Evolutionary conservation across 345 rosid species (phyloP).

Genomic region (Psidium guajava): DNA sequence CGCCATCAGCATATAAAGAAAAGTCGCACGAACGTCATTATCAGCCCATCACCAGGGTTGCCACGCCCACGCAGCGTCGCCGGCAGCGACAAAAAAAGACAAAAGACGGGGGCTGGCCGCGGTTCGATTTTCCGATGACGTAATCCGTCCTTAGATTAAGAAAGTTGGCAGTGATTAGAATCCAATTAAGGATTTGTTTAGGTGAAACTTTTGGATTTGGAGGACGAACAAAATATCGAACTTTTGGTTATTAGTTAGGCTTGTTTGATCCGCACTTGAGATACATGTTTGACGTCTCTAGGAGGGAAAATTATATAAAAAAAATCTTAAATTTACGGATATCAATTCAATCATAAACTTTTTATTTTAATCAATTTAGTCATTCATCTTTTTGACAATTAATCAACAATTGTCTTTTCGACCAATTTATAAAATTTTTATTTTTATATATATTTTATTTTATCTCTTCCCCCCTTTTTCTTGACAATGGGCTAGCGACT

Average conservation of each 20-base stretch:
- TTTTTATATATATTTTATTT: background rate
- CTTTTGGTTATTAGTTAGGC: background rate
- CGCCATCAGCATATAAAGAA: background rate
- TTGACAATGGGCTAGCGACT: background rate
- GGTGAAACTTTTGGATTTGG: background rate
- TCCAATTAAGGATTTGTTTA: background rate
- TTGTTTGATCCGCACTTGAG: background rate
- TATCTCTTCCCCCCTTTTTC: background rate
- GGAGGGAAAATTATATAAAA: background rate
- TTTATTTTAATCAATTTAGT: background rate
- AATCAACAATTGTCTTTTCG: fast-evolving
- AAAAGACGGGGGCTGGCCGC: background rate
- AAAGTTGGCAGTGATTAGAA: background rate
- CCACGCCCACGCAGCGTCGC: background rate
- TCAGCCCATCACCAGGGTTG: background rate
- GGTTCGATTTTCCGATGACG: background rate
- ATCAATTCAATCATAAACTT: fast-evolving
- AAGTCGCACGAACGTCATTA: background rate
- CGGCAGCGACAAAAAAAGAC: background rate
- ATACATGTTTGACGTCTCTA: background rate
- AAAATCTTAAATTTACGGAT: fast-evolving
- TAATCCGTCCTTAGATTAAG: background rate
- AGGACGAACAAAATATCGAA: background rate
- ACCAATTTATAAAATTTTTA: background rate
- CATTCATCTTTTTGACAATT: background rate